Conservation (phyloP, 1,284 basidiomycete genomes). For the Tylopilus sp. region DNA sequence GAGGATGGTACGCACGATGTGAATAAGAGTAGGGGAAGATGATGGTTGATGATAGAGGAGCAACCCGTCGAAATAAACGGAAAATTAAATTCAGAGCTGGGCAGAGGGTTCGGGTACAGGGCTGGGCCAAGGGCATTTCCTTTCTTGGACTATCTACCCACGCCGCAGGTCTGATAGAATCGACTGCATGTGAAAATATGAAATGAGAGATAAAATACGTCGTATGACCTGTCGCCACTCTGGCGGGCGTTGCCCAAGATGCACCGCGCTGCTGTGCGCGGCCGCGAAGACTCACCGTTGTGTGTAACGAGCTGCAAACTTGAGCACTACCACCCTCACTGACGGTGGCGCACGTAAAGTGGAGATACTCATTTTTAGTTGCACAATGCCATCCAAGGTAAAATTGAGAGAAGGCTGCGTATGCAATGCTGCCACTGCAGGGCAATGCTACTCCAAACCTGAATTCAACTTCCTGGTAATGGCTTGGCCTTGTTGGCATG, state of each 20-base stretch:
- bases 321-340: background rate
- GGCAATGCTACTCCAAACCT: conserved; percentile 5
- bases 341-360: conserved; percentile 1
- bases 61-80: conserved; percentile 40
- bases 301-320: background rate
- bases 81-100: conserved; percentile 49
- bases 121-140: conserved; percentile 35
- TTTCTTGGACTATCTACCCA: conserved; percentile 13
- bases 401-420: background rate
- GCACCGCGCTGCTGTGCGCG: background rate
- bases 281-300: background rate
- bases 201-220: conserved; percentile 9
- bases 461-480: conserved; percentile 11
- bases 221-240: background rate
- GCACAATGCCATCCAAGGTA: background rate
- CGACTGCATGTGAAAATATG: conserved; percentile 9
- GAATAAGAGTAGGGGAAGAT: conserved; percentile 39
- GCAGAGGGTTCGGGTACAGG: conserved; percentile 48
- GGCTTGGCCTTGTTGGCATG: conserved; percentile 22
- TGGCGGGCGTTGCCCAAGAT: conserved; percentile 1
- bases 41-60: conserved; percentile 47
- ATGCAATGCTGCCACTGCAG: background rate
- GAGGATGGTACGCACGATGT: conserved; percentile 30
- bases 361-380: conserved; percentile 13
- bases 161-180: conserved; percentile 24